Base-by-base conservation (phyloP, 208 protist species). In the Leishmania guyanensis region DNA sequence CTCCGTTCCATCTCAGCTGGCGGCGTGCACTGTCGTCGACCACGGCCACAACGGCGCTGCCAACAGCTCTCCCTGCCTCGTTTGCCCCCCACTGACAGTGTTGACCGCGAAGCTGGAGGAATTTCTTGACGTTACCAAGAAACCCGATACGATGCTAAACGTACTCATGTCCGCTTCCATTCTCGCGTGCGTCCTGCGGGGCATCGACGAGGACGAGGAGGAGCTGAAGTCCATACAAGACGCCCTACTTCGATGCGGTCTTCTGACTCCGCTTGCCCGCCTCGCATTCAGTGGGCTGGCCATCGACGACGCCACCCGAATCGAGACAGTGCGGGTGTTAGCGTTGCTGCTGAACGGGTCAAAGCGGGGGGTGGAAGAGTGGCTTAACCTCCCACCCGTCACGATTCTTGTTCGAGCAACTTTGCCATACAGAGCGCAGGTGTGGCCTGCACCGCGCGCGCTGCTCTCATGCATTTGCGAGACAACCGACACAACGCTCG, bases 281-380 rank as follows among this genome's bases (percentile, higher is more conserved):
- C 80, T 97, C 17, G 92, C 94, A 16, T 88, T 96, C 48, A 83
- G 86, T 46, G 92, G 92, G 3, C 65, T 74, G n/a, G 86, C 79
- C 54, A 88, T 94, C 26, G 89, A 96, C 86, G 94, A 95, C 75
- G 90, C 87, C 50, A 88, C 82, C 4, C 91, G 92, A 56, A 95
- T 97, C 51, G 94, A 94, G 68, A 85, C 92, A 3, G 83, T 97
- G 66, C 88, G 94, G 14, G 86, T 88, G 50, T 78, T 97, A 3
- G 86, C 88, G 8, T 39, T 80, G 66, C 78, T 95, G 65, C 79
- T 97, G 26, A 69, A 80, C 22, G 78, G 82, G 9, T 88, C 82
- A 53, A 75, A 74, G 56, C 75, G 79, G 4, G 86, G 83, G 29
- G 80, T 94, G 54, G 81, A 92, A 58, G 86, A 93, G 64, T 92